Conservation (phyloP, 2,329 filamentous ascomycete species). For the Sporothrix globosa region DNA sequence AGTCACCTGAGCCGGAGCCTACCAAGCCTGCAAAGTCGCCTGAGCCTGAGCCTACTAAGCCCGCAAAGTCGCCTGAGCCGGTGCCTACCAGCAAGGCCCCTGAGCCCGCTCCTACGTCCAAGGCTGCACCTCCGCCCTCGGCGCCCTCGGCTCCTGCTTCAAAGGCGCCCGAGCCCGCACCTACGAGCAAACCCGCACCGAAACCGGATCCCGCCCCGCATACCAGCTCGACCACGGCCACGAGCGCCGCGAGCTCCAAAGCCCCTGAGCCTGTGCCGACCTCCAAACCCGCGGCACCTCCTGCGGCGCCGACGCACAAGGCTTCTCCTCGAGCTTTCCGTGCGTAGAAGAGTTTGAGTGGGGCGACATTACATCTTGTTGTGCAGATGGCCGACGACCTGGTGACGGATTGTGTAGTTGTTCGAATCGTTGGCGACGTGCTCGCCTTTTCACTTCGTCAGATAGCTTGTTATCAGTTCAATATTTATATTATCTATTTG, state of each 20-base stretch:
- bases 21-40: no score
- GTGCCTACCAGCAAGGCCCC: no score
- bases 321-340: neutral
- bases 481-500: neutral
- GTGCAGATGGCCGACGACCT: neutral
- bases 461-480: neutral
- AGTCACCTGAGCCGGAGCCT: no score
- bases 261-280: neutral
- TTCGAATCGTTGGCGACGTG: neutral
- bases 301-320: neutral
- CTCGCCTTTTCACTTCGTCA: neutral
- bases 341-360: neutral
- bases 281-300: neutral
- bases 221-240: no score
- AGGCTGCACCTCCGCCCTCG: constrained; percentile 4
- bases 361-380: neutral
- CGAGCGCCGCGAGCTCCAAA: no score
- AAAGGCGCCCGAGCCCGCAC: neutral
- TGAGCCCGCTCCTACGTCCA: neutral
- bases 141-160: neutral
- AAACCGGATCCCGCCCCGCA: no score
- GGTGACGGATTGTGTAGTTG: neutral
- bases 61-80: no score
- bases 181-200: neutral
- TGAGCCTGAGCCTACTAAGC: no score